Base-by-base conservation (phyloP, 2,329 filamentous ascomycete species). In the Aureobasidium sp. region DNA sequence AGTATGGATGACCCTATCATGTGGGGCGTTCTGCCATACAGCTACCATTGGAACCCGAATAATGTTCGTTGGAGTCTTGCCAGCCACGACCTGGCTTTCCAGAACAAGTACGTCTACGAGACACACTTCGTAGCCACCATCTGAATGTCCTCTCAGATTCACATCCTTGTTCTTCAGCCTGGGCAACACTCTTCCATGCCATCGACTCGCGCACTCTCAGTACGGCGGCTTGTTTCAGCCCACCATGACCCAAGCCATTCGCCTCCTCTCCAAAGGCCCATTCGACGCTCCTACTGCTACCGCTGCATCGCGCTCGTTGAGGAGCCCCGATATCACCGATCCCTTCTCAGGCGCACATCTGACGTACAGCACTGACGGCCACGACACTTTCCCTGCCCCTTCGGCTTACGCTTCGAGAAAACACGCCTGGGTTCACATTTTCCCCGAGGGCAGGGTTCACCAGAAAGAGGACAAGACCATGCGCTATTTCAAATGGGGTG, bases 401-500 rank as follows among this genome's bases (percentile, higher is more conserved):
- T 87, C 90, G 1, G 83, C 86, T 52, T 92, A 89, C 72, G 74
- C 84, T 1, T 81, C 77, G 66, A 87, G 91, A 68, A 85, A 84
- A 50, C 83, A 89, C 73, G 84, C 85, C 48, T 99, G 94, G 94
- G 80, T 99, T 4, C 94, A 99, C 74, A 88, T 97, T 61, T 97
- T 97, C 74, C 94, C 94, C 13, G 94, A 99, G 76, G 94, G 91
- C 52, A 91, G 89, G 74, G 91, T 96, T 50, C 92, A 97, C 75
- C 94, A 99, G 76, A 87, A 91, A 67, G 83, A 88, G 1, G 79
- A 86, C 46, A 85, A 86, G 68, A 85, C 87, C 8, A 87, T 97
- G 80, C 88, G 94, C 34, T 99, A 99, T 77, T 97, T 97, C 84
- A 97, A 96, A 78, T 99, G 94, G 94, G 94, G 94, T 1, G 82